Evolutionary conservation across 2,329 filamentous ascomycete genomes (phyloP).

Genomic region (Fusarium cicatricum): DNA sequence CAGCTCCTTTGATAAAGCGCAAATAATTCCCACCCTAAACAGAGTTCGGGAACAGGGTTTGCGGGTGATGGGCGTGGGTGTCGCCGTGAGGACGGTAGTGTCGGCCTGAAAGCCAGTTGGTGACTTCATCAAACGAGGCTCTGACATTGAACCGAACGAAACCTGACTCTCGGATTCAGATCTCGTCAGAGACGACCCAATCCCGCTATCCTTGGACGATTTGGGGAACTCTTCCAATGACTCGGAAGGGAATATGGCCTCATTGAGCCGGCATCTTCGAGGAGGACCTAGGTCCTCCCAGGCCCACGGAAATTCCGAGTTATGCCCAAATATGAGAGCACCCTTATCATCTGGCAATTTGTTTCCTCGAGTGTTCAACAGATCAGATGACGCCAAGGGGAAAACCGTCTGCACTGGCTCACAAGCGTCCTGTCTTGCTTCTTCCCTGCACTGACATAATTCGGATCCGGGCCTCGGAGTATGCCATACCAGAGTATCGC

Average conservation of each 20-base stretch:
- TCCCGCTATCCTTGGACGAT: neutral
- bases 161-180: neutral
- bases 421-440: neutral
- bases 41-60: neutral
- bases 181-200: neutral
- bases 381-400: neutral
- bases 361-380: no score
- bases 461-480: constrained; percentile 1
- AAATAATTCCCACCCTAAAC: constrained; percentile 24
- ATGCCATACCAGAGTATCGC: neutral
- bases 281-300: neutral
- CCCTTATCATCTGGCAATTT: no score
- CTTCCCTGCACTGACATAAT: neutral
- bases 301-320: neutral
- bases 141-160: neutral
- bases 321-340: neutral
- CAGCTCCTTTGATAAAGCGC: constrained; percentile 14
- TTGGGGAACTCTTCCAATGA: no score
- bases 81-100: no score
- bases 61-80: no score
- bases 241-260: no score
- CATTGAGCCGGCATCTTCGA: neutral
- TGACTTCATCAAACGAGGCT: no score
- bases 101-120: no score
- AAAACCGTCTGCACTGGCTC: constrained; percentile 8